Conservation (phyloP, 495 filamentous ascomycete genomes). For the Aspergillus bridgeri region DNA sequence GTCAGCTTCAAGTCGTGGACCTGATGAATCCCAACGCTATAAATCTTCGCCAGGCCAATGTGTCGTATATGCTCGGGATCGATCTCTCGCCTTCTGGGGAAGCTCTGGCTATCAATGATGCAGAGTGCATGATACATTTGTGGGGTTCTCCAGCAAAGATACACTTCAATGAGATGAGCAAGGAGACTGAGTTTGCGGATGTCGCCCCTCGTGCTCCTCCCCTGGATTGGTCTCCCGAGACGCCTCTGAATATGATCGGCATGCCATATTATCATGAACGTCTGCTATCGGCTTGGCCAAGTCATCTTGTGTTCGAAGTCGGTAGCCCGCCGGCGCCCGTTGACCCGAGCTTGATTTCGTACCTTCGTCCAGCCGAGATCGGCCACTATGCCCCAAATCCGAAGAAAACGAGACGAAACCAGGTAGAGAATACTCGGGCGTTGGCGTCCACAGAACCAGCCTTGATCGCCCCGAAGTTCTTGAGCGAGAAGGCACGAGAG, state of each 20-base stretch:
- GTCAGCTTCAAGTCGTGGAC: slow-evolving; percentile 91
- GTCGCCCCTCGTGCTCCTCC: slow-evolving; percentile 45
- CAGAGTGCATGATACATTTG: slow-evolving; percentile 72
- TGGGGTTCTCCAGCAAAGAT: slow-evolving; percentile 92
- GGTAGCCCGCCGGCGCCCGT: slow-evolving; percentile 76
- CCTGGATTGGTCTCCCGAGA: slow-evolving; percentile 70
- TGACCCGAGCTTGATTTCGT: slow-evolving; percentile 67
- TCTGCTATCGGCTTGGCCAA: slow-evolving; percentile 86
- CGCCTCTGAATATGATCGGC: slow-evolving; percentile 78
- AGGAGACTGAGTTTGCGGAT: slow-evolving; percentile 74
- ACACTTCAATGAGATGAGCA: slow-evolving; percentile 81
- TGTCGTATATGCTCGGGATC: slow-evolving; percentile 67
- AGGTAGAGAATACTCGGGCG: slow-evolving; percentile 73
- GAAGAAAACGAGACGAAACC: slow-evolving; percentile 69
- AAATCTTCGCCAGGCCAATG: slow-evolving; percentile 82
- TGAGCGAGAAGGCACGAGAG: slow-evolving; percentile 86
- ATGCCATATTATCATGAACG: slow-evolving; percentile 91
- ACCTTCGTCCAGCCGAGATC: slow-evolving; percentile 64
- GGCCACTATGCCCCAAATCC: slow-evolving; percentile 75
- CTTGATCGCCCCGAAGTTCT: slow-evolving; percentile 73
- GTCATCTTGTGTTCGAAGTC: slow-evolving; percentile 74
- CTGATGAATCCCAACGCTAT: slow-evolving; percentile 89
- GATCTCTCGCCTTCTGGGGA: slow-evolving; percentile 91
- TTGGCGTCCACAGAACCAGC: slow-evolving; percentile 47
- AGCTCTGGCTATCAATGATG: slow-evolving; percentile 77